A percentile compares a stretch with the other conserved stretches of the same genome.
These are phyloP conservation scores for Circinella minor DNA, from an alignment of 371 early-diverging fungal genomes.

Conservation along the genomic window DNA sequence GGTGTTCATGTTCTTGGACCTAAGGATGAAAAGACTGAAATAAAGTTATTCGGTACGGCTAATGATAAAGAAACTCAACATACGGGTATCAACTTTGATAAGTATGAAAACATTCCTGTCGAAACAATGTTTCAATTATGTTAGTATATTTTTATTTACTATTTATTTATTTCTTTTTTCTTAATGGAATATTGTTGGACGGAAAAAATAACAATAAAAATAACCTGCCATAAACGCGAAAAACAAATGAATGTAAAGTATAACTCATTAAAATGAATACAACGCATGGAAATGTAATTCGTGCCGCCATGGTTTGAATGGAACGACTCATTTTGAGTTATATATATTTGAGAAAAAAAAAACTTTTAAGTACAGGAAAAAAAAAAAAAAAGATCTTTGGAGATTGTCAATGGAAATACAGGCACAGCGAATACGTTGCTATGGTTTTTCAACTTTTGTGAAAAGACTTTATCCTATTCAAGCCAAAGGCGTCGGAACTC, in stretches of 20 bases:
- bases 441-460: too few relatives aligned
- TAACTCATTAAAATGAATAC: background rate
- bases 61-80: slow-evolving; percentile 71
- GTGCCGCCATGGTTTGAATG: background rate
- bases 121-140: slow-evolving; percentile 54
- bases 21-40: slow-evolving; percentile 39
- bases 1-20: slow-evolving; percentile 60
- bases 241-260: background rate
- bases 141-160: too few relatives aligned
- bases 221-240: background rate
- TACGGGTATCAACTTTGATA: slow-evolving; percentile 96
- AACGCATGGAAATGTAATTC: slow-evolving; percentile 3
- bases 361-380: too few relatives aligned
- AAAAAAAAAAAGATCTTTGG: background rate
- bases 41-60: slow-evolving; percentile 59
- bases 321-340: background rate
- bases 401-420: too few relatives aligned
- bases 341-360: background rate
- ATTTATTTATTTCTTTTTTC: too few relatives aligned
- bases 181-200: too few relatives aligned
- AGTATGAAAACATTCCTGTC: slow-evolving; percentile 97
- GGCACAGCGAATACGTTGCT: too few relatives aligned
- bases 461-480: too few relatives aligned
- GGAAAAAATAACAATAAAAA: too few relatives aligned
- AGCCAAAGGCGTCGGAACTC: too few relatives aligned